A percentile compares a stretch with the other conserved stretches of the same genome.
phyloP scores from a whole-genome alignment of 768 basidiomycete species.

The Mycena filopes region DNA sequence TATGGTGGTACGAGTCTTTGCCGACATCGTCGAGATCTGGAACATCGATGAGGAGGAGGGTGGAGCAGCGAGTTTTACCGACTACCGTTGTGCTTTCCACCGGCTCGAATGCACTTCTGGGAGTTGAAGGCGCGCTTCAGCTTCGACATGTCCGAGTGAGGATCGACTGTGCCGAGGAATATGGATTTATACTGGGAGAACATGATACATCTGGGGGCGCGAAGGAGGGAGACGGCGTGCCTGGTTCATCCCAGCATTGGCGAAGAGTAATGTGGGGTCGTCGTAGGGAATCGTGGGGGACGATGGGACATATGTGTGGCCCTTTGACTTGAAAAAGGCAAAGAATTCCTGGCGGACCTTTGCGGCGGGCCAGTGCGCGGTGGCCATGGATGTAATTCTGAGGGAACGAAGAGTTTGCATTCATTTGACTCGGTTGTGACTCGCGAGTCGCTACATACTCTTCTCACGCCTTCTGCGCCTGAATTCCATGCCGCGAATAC shows the following conservation, averaged over 20 bases:
- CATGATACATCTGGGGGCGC: constrained; percentile 12
- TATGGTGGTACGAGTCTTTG: constrained; percentile 97
- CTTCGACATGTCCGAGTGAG: constrained; percentile 89
- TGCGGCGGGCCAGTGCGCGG: constrained; percentile 77
- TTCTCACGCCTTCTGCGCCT: constrained; percentile 5
- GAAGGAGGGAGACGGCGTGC: constrained; percentile 46
- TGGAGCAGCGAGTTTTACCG: not conserved
- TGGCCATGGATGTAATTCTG: constrained; percentile 49
- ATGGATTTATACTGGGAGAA: constrained; percentile 88
- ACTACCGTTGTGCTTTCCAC: constrained; percentile 97
- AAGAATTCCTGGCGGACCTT: constrained; percentile 92
- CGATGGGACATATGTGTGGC: constrained; percentile 90
- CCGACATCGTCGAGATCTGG: constrained; percentile 98
- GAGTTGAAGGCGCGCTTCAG: constrained; percentile 94
- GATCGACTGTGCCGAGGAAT: constrained; percentile 98
- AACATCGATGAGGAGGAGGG: constrained; percentile 10
- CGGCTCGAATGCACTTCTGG: constrained; percentile 98
- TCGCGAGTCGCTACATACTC: constrained; percentile 7
- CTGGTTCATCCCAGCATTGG: constrained; percentile 99
- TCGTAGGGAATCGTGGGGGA: constrained; percentile 96
- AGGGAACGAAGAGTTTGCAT: constrained; percentile 31
- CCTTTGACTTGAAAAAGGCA: constrained; percentile 81
- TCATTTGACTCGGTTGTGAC: constrained; percentile 15
- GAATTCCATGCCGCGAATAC: constrained; percentile 55
- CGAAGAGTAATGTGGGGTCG: constrained; percentile 96